phyloP scores from a whole-genome alignment of 1,139 yeast species.

The Pichia sp. region DNA sequence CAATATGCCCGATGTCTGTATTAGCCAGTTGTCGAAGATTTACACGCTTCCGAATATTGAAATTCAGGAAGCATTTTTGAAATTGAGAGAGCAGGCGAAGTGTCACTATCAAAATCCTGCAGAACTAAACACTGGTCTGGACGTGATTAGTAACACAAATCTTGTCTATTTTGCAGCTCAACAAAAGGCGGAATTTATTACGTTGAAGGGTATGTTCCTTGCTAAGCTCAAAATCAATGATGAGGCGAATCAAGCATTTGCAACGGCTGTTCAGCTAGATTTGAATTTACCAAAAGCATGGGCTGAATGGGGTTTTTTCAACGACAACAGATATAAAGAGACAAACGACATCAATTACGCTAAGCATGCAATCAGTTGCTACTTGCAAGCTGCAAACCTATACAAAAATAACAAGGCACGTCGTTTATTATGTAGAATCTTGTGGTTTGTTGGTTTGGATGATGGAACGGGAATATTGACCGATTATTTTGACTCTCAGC shows the following conservation, averaged over 20 bases:
- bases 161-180: conserved; percentile 93
- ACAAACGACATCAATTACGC: conserved; percentile 79
- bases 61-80: conserved; percentile 94
- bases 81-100: conserved; percentile 93
- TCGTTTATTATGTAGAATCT: conserved; percentile 75
- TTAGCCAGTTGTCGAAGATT: conserved; percentile 84
- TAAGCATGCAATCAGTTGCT: conserved; percentile 90
- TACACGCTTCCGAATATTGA: conserved; percentile 96
- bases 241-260: conserved; percentile 96
- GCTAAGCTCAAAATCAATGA: conserved; percentile 84
- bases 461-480: conserved; percentile 76
- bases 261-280: conserved; percentile 95
- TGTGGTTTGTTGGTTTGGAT: conserved; percentile 92
- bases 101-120: conserved; percentile 88
- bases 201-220: conserved; percentile 95
- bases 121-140: conserved; percentile 89
- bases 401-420: conserved; percentile 91
- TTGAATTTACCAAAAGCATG: conserved; percentile 93
- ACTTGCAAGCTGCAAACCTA: conserved; percentile 93
- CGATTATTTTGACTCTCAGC: conserved; percentile 82
- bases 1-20: conserved; percentile 94
- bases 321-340: conserved; percentile 81
- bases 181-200: conserved; percentile 96
- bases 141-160: conserved; percentile 94
- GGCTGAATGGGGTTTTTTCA: conserved; percentile 99